These are phyloP conservation scores for Eremomyces bilateralis DNA, from an alignment of 495 filamentous ascomycete genomes.

Conservation along the genomic window DNA sequence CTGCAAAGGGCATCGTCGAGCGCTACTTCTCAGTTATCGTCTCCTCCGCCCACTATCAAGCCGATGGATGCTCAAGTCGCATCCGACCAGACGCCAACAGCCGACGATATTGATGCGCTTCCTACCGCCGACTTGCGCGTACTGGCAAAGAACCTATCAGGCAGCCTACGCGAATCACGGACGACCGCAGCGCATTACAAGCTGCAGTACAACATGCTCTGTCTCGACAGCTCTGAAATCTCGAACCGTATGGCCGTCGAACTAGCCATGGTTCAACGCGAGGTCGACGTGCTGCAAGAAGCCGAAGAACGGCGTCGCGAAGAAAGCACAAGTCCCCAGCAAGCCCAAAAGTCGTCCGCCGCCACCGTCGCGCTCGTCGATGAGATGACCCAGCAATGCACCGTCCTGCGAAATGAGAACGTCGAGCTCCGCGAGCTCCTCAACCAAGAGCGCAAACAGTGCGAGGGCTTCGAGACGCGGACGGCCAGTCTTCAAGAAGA, in stretches of 20 bases:
- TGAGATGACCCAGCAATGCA: conserved; percentile 25
- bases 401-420: conserved; percentile 43
- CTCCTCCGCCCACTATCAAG: conserved; percentile 12
- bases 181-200: conserved; percentile 81
- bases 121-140: conserved; percentile 32
- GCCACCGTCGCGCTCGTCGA: conserved; percentile 11
- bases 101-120: conserved; percentile 38
- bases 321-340: conserved; percentile 4
- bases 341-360: conserved; percentile 1
- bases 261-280: conserved; percentile 74
- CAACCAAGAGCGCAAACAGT: conserved; percentile 49
- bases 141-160: conserved; percentile 32
- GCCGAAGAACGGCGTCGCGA: conserved; percentile 12
- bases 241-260: conserved; percentile 78
- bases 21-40: conserved; percentile 13
- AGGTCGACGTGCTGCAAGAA: conserved; percentile 67
- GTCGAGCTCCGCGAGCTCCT: conserved; percentile 38
- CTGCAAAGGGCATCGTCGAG: too few relatives aligned
- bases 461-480: conserved; percentile 45
- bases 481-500: conserved; percentile 42
- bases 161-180: conserved; percentile 37
- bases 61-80: conserved; percentile 6
- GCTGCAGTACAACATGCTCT: conserved; percentile 70
- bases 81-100: too few relatives aligned
- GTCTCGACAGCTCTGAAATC: conserved; percentile 68